phyloP scores from a whole-genome alignment of 345 rosid species.

The Dipteronia sinensis region DNA sequence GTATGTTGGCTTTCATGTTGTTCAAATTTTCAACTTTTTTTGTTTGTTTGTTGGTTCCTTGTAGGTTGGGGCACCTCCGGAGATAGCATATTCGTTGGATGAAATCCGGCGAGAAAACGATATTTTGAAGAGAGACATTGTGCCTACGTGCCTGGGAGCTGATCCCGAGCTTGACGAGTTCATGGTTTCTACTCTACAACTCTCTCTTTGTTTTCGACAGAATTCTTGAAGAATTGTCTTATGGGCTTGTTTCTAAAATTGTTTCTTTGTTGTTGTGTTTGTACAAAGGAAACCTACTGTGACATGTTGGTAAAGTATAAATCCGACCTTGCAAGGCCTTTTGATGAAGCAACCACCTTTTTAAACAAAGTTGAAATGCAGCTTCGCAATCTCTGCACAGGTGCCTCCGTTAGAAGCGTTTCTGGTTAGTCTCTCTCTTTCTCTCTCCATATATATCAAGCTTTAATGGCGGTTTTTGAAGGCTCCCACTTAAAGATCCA shows the following conservation, averaged over 20 bases:
- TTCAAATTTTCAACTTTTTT: not conserved
- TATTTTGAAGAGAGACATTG: constrained; percentile 41
- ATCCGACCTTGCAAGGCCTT: constrained; percentile 88
- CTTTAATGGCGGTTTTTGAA: not conserved
- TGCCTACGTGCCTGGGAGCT: constrained; percentile 53
- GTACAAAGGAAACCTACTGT: constrained; percentile 66
- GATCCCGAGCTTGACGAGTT: constrained; percentile 99
- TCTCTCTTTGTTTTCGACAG: constrained; percentile 12
- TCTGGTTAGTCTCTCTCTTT: constrained; percentile 47
- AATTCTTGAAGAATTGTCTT: not conserved
- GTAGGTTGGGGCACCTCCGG: constrained; percentile 94
- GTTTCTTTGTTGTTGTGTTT: not conserved
- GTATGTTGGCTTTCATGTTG: not conserved
- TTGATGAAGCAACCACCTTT: constrained; percentile 80
- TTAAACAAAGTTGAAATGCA: constrained; percentile 83
- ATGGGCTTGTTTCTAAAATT: not conserved
- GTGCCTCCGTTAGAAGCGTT: constrained; percentile 47
- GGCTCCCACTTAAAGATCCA: constrained; percentile 10
- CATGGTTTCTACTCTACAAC: constrained; percentile 52
- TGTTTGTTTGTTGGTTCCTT: not conserved
- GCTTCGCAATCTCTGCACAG: constrained; percentile 77
- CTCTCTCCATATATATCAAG: not conserved
- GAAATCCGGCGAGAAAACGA: constrained; percentile 63
- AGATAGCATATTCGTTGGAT: constrained; percentile 62
- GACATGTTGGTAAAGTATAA: constrained; percentile 77